phyloP scores from a whole-genome alignment of 768 basidiomycete species.

The Trametes coccinea region DNA sequence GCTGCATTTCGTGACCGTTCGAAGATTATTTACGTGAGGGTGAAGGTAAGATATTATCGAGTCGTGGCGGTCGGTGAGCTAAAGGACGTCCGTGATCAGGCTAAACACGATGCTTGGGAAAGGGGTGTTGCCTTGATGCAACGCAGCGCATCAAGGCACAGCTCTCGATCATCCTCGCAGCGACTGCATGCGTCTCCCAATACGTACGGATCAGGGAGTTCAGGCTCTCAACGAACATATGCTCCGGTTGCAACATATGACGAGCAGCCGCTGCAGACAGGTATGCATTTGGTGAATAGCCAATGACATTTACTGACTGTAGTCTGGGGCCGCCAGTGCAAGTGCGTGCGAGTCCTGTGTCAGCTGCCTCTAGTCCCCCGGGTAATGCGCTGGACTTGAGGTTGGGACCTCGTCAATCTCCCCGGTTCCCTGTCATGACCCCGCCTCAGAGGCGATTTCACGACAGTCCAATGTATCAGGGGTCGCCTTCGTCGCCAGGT shows the following conservation, averaged over 20 bases:
- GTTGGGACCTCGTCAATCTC: constrained; percentile 1
- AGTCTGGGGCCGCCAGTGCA: neutral
- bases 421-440: constrained; percentile 3
- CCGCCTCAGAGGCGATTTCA: neutral
- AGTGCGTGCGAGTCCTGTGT: neutral
- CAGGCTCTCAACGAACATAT: neutral
- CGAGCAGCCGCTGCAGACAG: neutral
- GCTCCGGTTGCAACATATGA: neutral
- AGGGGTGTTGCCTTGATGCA: too few species aligned
- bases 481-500: neutral
- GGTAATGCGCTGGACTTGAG: constrained; percentile 5
- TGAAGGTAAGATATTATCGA: neutral
- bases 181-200: neutral
- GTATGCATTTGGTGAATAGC: neutral
- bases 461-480: neutral
- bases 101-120: neutral
- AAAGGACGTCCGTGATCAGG: neutral
- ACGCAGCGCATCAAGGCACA: neutral
- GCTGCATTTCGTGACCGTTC: neutral
- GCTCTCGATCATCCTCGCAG: neutral
- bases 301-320: neutral
- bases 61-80: too few species aligned
- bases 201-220: neutral
- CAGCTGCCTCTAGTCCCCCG: neutral
- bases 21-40: neutral